Percentiles rank a stretch among this genome's conserved stretches.
These are phyloP conservation scores for Gomphus bonarii DNA, from an alignment of 1,284 basidiomycete genomes.

Conservation along the genomic window DNA sequence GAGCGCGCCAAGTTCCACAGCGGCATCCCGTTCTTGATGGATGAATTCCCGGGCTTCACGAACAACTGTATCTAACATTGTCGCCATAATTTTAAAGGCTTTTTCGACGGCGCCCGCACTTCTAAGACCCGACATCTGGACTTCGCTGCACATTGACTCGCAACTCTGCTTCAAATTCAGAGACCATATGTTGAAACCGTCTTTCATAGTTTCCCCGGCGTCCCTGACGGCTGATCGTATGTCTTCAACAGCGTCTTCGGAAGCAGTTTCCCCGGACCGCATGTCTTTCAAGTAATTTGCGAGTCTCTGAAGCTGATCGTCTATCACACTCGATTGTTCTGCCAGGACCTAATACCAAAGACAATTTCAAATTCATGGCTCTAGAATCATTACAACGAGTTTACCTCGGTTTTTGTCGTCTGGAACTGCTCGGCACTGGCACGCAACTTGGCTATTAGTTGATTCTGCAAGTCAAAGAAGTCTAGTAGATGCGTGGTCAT, in stretches of 20 bases:
- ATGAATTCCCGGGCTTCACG: slow-evolving; percentile 50
- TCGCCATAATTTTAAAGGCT: slow-evolving; percentile 38
- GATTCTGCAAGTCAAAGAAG: slow-evolving; percentile 48
- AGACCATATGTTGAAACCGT: slow-evolving; percentile 44
- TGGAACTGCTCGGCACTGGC: slow-evolving; percentile 47
- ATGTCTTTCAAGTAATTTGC: slow-evolving; percentile 50
- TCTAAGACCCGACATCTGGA: slow-evolving; percentile 30
- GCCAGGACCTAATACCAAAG: slow-evolving; percentile 29
- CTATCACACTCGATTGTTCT: slow-evolving; percentile 44
- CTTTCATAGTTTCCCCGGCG: slow-evolving; percentile 41
- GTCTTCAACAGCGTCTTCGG: slow-evolving; percentile 39
- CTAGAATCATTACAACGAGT: slow-evolving; percentile 10
- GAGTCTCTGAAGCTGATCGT: slow-evolving; percentile 48
- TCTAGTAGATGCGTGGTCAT: slow-evolving; percentile 53
- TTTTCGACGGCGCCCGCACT: slow-evolving; percentile 31
- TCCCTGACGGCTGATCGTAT: slow-evolving; percentile 41
- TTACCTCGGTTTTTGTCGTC: slow-evolving; percentile 38
- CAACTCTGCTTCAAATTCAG: slow-evolving; percentile 38
- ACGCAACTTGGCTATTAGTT: slow-evolving; percentile 43
- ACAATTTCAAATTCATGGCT: not conserved
- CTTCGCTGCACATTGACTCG: slow-evolving; percentile 34
- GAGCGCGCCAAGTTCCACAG: slow-evolving; percentile 40
- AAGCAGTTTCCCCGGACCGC: slow-evolving; percentile 41
- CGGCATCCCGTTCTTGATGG: slow-evolving; percentile 40
- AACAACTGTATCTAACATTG: slow-evolving; percentile 51